Evolutionary conservation across 257 asterid species (phyloP), one percentile per base, ranked within the genome.

Genomic region (Solanum paucissectum): DNA sequence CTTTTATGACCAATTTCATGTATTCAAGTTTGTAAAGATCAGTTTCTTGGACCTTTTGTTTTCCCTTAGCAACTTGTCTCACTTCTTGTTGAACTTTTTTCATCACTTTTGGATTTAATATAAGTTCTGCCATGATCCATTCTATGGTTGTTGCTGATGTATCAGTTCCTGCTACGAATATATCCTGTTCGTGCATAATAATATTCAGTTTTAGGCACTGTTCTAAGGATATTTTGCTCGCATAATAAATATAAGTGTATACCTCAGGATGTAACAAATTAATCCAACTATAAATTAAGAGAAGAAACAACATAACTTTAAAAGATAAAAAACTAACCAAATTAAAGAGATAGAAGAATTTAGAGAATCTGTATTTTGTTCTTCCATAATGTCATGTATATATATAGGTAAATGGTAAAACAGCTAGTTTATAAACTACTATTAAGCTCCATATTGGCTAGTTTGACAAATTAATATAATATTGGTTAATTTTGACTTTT

Each of bases 121-220:
- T 89, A 3, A 89, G 89, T 60, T 89, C 89, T 16, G 90, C 6
- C 88, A 89, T 86, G n/a, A 76, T 44, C 90, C 90, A 86, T 71
- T 77, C 87, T 13, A 88, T 75, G 11, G 85, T 72, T 27, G 87
- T 36, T 25, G 90, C 32, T 23, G 87, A 55, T 18, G 77, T 89
- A 37, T 89, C 89, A 21, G 87, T 87, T 58, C 91, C 91, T 5
- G 87, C 91, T n/a, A 85, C 0, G 23, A 89, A 89, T 73, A 89
- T 79, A 64, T 89, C 89, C 89, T 87, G 8, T 10, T 23, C 1
- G 7, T 10, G 32, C 71, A 62, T 62, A 58, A 58, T 4, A 21
- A 21, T 58, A 20, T 21, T 21, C 66, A 58, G 66, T 58, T 58
- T 69, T 23, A 29, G 0, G 37, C 21, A 13, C 5, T 29, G 18